Base-by-base conservation (phyloP, 495 filamentous ascomycete genomes). In the Lichina pygmaea region DNA sequence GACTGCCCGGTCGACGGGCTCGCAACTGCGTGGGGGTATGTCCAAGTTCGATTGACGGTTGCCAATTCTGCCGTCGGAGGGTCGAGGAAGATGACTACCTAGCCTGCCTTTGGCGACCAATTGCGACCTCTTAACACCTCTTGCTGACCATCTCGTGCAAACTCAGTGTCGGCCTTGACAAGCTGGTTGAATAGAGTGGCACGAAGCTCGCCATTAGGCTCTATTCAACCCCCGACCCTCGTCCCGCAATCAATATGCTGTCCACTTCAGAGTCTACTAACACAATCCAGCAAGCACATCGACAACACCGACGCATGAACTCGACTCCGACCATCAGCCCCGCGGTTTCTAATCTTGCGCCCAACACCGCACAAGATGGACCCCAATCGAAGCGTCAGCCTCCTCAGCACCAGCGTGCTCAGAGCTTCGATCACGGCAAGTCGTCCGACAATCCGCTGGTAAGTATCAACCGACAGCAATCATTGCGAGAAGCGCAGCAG, bases 241-340 rank as follows among this genome's bases (percentile, higher is more conserved):
- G 47, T 62, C 70, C 62, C 66, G 66, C 68, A 66, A 61, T 61
- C 59, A 70, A 62, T 58, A 86, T 89, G 81, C 71, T 85, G 72
- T 78, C 79, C 57, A 73, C 78, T 62, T 67, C 72, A 51, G 62
- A 62, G 46, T 71, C 66, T 58, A 72, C 61, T 62, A 24, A 24
- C 24, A 24, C 2, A 24, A 66, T 78, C 60, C 73, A 80, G 51
- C 63, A 66, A 53, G 77, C 75, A 60, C 72, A 73, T 55, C 71
- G 73, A 57, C 73, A 72, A 65, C 82, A 92, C 62, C 73, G 81
- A 56, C 80, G 84, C 58, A 83, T 86, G 65, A 77, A 83, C 55
- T 93, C 84, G 54, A 89, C 81, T 54, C 83, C 84, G 47, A 70
- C 71, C 48, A 68, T 66, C 52, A 56, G 68, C 69, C 45, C 63